Evolutionary conservation across 352 stramenopile species (phyloP).

Genomic region (Halophytophthora batemanensis): DNA sequence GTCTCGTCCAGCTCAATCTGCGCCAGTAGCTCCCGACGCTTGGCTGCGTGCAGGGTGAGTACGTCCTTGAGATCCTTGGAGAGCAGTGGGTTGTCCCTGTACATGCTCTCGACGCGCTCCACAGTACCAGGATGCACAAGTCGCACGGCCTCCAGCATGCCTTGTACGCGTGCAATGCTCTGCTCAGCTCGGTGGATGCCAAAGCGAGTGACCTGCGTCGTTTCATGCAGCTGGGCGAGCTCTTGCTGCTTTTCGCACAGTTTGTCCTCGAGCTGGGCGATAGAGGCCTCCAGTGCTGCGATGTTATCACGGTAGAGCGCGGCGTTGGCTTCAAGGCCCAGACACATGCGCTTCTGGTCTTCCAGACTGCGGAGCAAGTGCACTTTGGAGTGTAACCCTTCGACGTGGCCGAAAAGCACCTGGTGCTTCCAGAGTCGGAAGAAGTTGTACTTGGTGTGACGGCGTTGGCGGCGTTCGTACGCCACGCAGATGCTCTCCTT

Average conservation of each 20-base stretch:
- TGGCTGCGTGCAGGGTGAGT: conserved; percentile 38
- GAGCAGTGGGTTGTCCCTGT: conserved; percentile 59
- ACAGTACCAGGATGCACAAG: conserved; percentile 69
- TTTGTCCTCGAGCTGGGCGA: conserved; percentile 50
- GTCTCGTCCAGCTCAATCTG: conserved; percentile 55
- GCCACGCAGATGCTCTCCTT: conserved; percentile 68
- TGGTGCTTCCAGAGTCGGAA: conserved; percentile 83
- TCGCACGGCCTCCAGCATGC: conserved; percentile 67
- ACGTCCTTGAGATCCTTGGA: conserved; percentile 66
- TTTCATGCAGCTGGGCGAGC: conserved; percentile 48
- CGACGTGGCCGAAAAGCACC: conserved; percentile 63
- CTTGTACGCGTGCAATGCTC: conserved; percentile 63
- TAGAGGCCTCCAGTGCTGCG: conserved; percentile 47
- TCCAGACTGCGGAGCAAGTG: conserved; percentile 64
- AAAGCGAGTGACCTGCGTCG: conserved; percentile 65
- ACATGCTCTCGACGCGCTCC: conserved; percentile 63
- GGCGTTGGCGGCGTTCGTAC: conserved; percentile 56
- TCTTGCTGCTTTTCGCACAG: conserved; percentile 68
- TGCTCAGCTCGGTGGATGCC: conserved; percentile 71
- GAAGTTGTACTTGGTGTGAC: conserved; percentile 75
- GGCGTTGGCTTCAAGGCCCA: conserved; percentile 61
- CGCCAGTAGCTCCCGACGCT: conserved; percentile 42
- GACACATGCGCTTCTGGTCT: conserved; percentile 74
- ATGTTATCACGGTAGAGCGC: conserved; percentile 62
- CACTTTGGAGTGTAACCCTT: conserved; percentile 62